Conservation (phyloP, 306 rosid species). For the Gillenia trifoliata region DNA sequence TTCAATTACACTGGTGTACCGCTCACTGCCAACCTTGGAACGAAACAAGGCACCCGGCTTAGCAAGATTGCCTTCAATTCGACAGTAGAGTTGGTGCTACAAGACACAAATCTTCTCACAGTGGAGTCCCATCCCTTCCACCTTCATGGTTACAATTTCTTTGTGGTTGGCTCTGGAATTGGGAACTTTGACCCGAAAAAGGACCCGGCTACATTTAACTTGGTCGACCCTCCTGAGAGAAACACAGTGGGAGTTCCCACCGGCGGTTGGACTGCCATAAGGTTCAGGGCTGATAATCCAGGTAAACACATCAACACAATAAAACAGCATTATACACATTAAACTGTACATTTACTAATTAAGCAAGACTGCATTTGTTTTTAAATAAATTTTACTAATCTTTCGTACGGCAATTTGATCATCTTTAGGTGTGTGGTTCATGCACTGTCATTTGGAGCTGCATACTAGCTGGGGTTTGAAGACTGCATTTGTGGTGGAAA, state of each 20-base stretch:
- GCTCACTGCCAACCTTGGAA: constrained; percentile 30
- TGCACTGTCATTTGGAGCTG: constrained; percentile 40
- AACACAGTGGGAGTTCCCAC: constrained; percentile 35
- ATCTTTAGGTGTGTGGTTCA: constrained; percentile 31
- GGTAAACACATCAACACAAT: constrained; percentile 1
- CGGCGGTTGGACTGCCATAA: constrained; percentile 32
- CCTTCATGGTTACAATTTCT: constrained; percentile 34
- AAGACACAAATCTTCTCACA: constrained; percentile 28
- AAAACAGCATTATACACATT: not conserved
- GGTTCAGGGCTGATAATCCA: constrained; percentile 39
- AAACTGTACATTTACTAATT: not conserved
- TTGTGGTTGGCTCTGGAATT: constrained; percentile 27
- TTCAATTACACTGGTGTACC: constrained; percentile 36
- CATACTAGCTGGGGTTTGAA: constrained; percentile 37
- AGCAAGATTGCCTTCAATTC: constrained; percentile 31
- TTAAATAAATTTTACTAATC: not conserved
- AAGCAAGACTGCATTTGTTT: not conserved
- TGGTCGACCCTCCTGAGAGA: constrained; percentile 32
- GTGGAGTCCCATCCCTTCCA: constrained; percentile 39
- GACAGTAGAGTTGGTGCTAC: constrained; percentile 27
- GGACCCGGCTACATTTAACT: constrained; percentile 22
- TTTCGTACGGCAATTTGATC: not conserved
- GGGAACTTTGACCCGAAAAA: constrained; percentile 23
- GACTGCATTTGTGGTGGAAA: constrained; percentile 32
- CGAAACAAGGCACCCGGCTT: constrained; percentile 19